phyloP scores from a whole-genome alignment of 768 basidiomycete species.

The Dendrothele bispora region DNA sequence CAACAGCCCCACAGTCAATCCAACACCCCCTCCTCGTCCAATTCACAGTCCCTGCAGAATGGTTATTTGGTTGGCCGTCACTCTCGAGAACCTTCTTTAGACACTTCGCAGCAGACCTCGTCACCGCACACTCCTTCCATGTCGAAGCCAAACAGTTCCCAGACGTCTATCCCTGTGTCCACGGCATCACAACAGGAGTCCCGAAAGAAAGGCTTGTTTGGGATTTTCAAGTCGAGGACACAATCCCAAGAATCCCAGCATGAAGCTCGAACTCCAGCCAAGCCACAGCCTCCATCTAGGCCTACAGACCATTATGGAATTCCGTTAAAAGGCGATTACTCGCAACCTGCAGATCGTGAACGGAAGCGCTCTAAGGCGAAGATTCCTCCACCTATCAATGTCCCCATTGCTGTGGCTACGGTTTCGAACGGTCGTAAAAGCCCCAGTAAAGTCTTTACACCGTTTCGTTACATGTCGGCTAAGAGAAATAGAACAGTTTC shows the following conservation, averaged over 20 bases:
- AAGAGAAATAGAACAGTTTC: conserved; percentile 70
- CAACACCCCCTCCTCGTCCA: too few species aligned
- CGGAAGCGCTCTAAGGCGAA: conserved; percentile 11
- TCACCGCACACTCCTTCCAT: conserved; percentile 60
- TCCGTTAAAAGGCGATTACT: too few species aligned
- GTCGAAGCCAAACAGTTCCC: conserved; percentile 40
- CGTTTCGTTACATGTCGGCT: conserved; percentile 60
- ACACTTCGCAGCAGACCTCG: too few species aligned
- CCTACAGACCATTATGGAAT: too few species aligned
- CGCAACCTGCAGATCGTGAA: too few species aligned
- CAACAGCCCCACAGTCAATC: too few species aligned
- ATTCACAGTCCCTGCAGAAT: too few species aligned
- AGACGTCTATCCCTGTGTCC: conserved; percentile 38
- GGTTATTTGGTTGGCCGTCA: too few species aligned
- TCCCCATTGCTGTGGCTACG: conserved; percentile 32
- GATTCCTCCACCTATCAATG: conserved; percentile 18
- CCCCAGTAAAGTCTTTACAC: conserved; percentile 50
- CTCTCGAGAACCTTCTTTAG: too few species aligned
- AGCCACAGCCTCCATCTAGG: too few species aligned
- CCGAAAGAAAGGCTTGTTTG: conserved; percentile 37
- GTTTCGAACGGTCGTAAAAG: conserved; percentile 37
- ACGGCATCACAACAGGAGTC: conserved; percentile 36
- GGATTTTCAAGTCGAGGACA: conserved; percentile 28
- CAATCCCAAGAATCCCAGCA: not conserved
- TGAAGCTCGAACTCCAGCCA: not conserved